Evolutionary conservation across 2,329 filamentous ascomycete genomes (phyloP).

Genomic region (Colletotrichum graminicola): DNA sequence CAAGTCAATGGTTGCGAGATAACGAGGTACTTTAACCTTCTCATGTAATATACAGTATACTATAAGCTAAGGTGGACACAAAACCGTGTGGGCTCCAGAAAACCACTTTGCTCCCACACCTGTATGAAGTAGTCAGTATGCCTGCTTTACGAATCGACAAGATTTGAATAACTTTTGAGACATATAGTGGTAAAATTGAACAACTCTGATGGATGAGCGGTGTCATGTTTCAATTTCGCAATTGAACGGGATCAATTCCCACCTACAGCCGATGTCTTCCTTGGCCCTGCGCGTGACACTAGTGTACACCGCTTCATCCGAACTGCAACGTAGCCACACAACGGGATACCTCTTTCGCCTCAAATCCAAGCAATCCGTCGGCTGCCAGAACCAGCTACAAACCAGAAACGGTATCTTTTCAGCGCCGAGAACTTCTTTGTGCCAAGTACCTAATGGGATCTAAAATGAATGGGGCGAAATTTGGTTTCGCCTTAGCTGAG

Average conservation of each 20-base stretch:
- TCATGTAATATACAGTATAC: no score
- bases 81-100: no score
- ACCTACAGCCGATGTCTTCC: conserved; percentile 69
- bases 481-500: conserved; percentile 21
- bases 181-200: not conserved
- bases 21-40: no score
- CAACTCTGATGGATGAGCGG: not conserved
- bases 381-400: conserved; percentile 54
- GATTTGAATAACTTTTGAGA: not conserved
- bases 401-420: conserved; percentile 69
- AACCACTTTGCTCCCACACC: no score
- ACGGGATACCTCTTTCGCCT: conserved; percentile 58
- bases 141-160: not conserved
- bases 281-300: conserved; percentile 63
- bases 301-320: conserved; percentile 64
- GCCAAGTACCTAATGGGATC: not conserved
- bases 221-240: not conserved
- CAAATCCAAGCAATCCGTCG: conserved; percentile 65
- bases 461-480: not conserved
- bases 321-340: conserved; percentile 46
- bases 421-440: conserved; percentile 65
- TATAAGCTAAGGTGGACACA: no score
- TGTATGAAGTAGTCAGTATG: not conserved
- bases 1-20: no score
- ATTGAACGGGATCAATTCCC: not conserved